Evolutionary conservation across 2,329 filamentous ascomycete genomes (phyloP), one percentile per base, ranked within the genome.

Genomic region (Tolypocladium inflatum): DNA sequence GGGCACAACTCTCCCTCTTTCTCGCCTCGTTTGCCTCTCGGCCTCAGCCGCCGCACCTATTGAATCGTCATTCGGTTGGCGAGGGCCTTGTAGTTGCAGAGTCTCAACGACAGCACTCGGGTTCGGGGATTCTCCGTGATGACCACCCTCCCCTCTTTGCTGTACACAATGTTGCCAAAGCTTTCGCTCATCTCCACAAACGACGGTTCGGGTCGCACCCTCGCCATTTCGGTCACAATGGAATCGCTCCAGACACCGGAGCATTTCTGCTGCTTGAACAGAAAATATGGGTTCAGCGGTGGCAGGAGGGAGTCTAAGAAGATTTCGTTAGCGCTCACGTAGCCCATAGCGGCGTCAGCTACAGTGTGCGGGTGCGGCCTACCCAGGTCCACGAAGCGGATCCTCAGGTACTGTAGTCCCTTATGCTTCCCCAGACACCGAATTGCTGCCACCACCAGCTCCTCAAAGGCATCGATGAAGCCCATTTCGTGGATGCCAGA

Each of bases 301-400:
- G 87, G 87, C 17, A 87, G 78, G 3, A 85, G 82, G 2, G 87
- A 89, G 67, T 91, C 88, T 86, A 37, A 11, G 38, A 54, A 1
- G 6, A 30, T 9, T 68, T 39, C 64, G 66, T 69, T 60, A 69
- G 65, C 43, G 54, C 15, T 26, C 33, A 8, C n/a, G 48, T 51
- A n/a, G 13, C 19, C 19, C 19, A 2, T 13, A 19, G 48, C 9
- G 2, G 30, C 19, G 19, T 43, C 38, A 35, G 13, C 11, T 54
- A 15, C 13, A 48, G 21, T 23, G 1, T 23, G 17, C 19, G n/a
- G 43, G 1, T 23, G 19, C 19, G 19, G 70, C 76, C 63, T 76
- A 86, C 84, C 79, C 7, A 91, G 76, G 70, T 91, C 88, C 56
- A 91, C 85, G 65, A 89, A 91, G 57, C 88, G 84, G 65, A 91